phyloP scores from a whole-genome alignment of 2,329 filamentous ascomycete genomes.

The Nannizziopsis barbatae region DNA sequence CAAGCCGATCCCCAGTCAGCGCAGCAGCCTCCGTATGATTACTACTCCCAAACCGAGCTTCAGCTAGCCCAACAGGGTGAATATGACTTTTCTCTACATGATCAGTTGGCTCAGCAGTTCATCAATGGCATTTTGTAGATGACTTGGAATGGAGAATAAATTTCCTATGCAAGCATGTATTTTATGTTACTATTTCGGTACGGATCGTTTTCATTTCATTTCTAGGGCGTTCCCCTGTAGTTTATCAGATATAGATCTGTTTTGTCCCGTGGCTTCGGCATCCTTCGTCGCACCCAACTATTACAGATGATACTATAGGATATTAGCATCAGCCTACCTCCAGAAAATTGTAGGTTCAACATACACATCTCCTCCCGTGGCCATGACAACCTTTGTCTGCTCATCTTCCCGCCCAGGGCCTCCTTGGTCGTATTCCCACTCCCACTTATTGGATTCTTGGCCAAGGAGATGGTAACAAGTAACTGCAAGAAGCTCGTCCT shows the following conservation, averaged over 20 bases:
- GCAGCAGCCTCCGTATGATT: too few species aligned
- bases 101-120: too few species aligned
- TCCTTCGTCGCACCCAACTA: conserved; percentile 2
- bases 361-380: conserved; percentile 5
- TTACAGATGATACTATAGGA: conserved; percentile 8
- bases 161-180: neutral
- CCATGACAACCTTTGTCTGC: neutral
- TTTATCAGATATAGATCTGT: conserved; percentile 9
- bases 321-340: neutral
- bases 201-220: neutral
- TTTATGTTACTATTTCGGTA: neutral
- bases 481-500: conserved; percentile 6
- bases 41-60: too few species aligned
- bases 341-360: neutral
- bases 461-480: conserved; percentile 7
- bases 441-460: conserved; percentile 7
- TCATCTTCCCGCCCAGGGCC: neutral
- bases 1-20: too few species aligned
- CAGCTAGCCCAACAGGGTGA: too few species aligned
- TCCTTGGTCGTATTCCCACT: conserved; percentile 4
- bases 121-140: too few species aligned
- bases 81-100: too few species aligned
- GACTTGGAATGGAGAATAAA: too few species aligned
- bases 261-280: neutral
- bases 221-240: conserved; percentile 1